Evolutionary conservation across 78 protist genomes (phyloP), one percentile per base, ranked within the genome.

Genomic region (Dictyostelium firmibasis): DNA sequence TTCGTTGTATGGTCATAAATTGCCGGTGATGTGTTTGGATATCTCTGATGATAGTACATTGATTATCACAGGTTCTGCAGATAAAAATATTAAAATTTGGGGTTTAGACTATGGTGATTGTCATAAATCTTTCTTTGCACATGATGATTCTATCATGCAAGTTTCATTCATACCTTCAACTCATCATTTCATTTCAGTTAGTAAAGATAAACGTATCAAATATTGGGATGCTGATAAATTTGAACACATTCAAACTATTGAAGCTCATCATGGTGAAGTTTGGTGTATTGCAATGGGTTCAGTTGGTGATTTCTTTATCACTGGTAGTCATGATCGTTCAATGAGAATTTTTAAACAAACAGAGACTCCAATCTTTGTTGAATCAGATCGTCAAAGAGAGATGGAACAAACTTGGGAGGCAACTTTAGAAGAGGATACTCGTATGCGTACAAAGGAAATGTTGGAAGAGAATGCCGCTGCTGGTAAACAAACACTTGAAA

Each of bases 81-180:
- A 99, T 92, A 99, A 99, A 94, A 98, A 93, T 43, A 84, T 99
- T 31, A 97, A 98, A 93, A 50, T 86, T 18, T 91, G 96, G 98
- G 98, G 99, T 38, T 91, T 96, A 14, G 99, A 99, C 91, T 98
- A 98, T 87, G 99, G 99, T 38, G 99, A 99, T 86, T 98, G 99
- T 85, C 97, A 97, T 81, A 47, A 83, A 74, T 97, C 98, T 31
- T 4, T 98, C 25, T 92, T 97, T 70, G 99, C 99, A 25, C 99
- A 98, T 96, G 95, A 86, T 23, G 99, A 98, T 91, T 38, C 74
- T 25, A 96, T 99, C 76, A 98, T 83, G 93, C 78, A 83, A 36
- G 91, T 98, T 33, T 70, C 81, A 7, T 98, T 98, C 72, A 96
- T 98, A 50, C 98, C 95, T 29, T 78, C 84, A 35, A 98, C 99